Conservation (phyloP, 768 basidiomycete genomes). For the Tephrocybe sp. region DNA sequence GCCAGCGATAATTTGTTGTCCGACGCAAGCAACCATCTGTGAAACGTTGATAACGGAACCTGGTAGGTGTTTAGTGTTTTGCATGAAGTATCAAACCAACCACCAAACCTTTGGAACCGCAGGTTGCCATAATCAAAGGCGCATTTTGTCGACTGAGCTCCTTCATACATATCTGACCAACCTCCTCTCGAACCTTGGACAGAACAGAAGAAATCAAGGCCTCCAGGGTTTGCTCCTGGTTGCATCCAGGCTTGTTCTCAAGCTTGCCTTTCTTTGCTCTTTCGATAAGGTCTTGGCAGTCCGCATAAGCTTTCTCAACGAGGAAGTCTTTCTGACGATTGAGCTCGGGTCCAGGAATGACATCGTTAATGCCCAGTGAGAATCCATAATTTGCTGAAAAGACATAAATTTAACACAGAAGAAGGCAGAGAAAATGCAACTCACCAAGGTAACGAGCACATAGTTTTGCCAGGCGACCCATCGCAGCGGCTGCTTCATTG, state of each 20-base stretch:
- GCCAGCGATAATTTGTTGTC: slow-evolving; percentile 97
- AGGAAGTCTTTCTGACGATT: slow-evolving; percentile 77
- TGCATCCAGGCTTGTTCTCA: slow-evolving; percentile 96
- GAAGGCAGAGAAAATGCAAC: slow-evolving; percentile 18
- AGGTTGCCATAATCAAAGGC: slow-evolving; percentile 97
- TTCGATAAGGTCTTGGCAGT: slow-evolving; percentile 85
- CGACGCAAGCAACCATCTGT: slow-evolving; percentile 99
- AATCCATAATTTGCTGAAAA: slow-evolving; percentile 91
- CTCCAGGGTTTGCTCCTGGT: slow-evolving; percentile 96
- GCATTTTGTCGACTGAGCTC: slow-evolving; percentile 98
- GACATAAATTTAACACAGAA: slow-evolving; percentile 6
- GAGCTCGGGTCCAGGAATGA: slow-evolving; percentile 90
- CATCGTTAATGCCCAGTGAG: slow-evolving; percentile 97
- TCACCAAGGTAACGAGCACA: slow-evolving; percentile 90
- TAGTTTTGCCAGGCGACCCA: slow-evolving; percentile 95
- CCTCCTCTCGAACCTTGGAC: slow-evolving; percentile 93
- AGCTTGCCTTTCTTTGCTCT: slow-evolving; percentile 87
- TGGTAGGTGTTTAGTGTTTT: slow-evolving; percentile 8
- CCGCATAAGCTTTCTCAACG: slow-evolving; percentile 85
- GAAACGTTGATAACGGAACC: slow-evolving; percentile 99
- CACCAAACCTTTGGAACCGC: slow-evolving; percentile 90
- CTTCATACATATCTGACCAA: slow-evolving; percentile 97
- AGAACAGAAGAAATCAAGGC: slow-evolving; percentile 92
- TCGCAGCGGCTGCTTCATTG: slow-evolving; percentile 89
- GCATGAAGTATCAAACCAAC: not conserved